Evolutionary conservation across 2,329 filamentous ascomycete species (phyloP), one percentile per base, ranked within the genome.

Genomic region (Cytospora paraplurivora): DNA sequence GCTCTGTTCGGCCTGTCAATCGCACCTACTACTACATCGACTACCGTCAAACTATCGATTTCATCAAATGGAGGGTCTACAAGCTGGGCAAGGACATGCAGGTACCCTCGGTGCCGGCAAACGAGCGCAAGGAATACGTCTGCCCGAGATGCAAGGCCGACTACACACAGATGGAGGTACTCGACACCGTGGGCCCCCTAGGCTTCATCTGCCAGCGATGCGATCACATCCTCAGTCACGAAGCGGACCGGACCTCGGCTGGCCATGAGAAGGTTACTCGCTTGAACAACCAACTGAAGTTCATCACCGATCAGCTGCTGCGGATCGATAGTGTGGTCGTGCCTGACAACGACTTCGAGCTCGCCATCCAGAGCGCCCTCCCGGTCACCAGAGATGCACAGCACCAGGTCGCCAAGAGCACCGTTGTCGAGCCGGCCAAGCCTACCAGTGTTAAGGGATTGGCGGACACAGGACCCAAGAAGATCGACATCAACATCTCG

Each of bases 21-120:
- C 87, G 92, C 71, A 96, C 94, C 67, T 99, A 97, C 82, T 99
- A 96, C 79, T 99, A 92, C 77, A 94, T 99, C 74, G 93, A 97
- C 74, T 96, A 96, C 72, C 92, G 95, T 65, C 90, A 92, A 63
- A 92, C 94, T 41, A 92, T 99, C 72, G 95, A 99, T 77, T 92
- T 92, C 56, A 96, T 97, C 78, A 99, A 99, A 76, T 99, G 91
- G 85, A 89, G 92, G 67, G 88, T 97, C 58, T 93, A 94, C 73
- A 89, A 89, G 62, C 87, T 98, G 69, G 93, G 93, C 69, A 93
- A 94, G 74, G 88, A 90, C 61, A 92, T 98, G 64, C 93, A 97
- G 76, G 88, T 89, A 17, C 88, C 92, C 63, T 91, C 91, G 17
- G 88, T 91, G 19, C 89, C 92, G 0, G 89, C 89, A 11, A 85